phyloP scores from a whole-genome alignment of 352 stramenopile genomes.

The Globisporangium echinulatum region DNA sequence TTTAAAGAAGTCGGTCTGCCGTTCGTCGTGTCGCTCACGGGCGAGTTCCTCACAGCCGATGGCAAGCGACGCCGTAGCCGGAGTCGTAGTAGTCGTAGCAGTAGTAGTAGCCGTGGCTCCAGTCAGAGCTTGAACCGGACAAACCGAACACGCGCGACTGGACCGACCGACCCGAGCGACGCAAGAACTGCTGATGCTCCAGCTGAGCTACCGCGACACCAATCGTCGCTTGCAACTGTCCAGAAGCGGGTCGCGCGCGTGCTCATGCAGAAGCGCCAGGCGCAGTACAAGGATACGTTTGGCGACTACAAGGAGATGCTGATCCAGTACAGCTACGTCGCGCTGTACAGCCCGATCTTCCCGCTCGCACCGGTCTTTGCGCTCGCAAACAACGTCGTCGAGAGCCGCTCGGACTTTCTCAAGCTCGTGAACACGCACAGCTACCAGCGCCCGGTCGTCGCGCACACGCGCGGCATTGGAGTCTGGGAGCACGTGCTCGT shows the following conservation, averaged over 20 bases:
- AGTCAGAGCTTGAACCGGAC: not conserved
- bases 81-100: not conserved
- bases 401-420: constrained; percentile 89
- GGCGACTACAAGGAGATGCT: constrained; percentile 79
- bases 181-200: too few species aligned
- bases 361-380: constrained; percentile 88
- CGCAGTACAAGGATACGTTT: constrained; percentile 59
- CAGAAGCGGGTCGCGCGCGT: constrained; percentile 40
- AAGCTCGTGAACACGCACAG: constrained; percentile 87
- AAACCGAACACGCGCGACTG: not conserved
- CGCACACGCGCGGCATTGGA: constrained; percentile 88
- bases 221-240: constrained; percentile 12
- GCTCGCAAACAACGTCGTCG: constrained; percentile 88
- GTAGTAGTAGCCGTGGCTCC: not conserved
- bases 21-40: constrained; percentile 36
- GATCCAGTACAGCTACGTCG: constrained; percentile 90
- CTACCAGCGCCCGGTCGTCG: constrained; percentile 79
- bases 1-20: constrained; percentile 62
- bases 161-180: not conserved
- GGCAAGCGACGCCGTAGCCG: constrained; percentile 19
- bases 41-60: constrained; percentile 35
- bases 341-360: constrained; percentile 89
- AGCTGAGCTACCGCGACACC: not conserved
- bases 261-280: constrained; percentile 54
- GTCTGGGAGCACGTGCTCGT: constrained; percentile 92